Percentiles rank a stretch among this genome's conserved stretches.
These are phyloP conservation scores for Rhododendron henanense DNA, from an alignment of 148 eudicot genomes.

Conservation along the genomic window DNA sequence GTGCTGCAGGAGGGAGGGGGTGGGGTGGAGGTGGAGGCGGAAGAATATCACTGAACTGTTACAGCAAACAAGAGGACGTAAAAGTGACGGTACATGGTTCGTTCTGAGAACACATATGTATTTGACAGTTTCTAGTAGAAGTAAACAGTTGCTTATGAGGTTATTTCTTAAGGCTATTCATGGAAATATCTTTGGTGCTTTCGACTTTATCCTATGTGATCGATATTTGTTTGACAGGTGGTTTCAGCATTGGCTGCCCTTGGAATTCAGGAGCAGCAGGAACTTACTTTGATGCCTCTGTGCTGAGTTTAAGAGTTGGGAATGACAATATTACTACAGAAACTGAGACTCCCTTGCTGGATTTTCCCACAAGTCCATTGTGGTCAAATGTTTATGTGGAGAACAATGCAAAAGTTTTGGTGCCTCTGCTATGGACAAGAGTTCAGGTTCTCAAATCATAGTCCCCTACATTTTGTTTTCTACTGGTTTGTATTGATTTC, in stretches of 20 bases:
- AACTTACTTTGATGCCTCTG: slow-evolving; percentile 65
- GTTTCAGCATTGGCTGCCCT: slow-evolving; percentile 72
- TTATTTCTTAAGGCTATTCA: neutral
- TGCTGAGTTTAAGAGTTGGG: slow-evolving; percentile 67
- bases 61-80: slow-evolving; percentile 73
- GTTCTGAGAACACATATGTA: slow-evolving; percentile 21
- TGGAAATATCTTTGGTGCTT: slow-evolving; percentile 1
- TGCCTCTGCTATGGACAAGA: slow-evolving; percentile 87
- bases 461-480: neutral
- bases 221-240: slow-evolving; percentile 48
- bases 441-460: slow-evolving; percentile 57
- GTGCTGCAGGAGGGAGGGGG: slow-evolving; percentile 81
- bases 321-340: slow-evolving; percentile 73
- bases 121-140: slow-evolving; percentile 13
- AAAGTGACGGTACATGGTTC: slow-evolving; percentile 66
- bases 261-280: slow-evolving; percentile 86
- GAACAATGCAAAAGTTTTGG: slow-evolving; percentile 82
- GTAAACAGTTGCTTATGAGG: slow-evolving; percentile 1
- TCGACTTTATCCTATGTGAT: neutral
- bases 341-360: slow-evolving; percentile 83
- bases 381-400: slow-evolving; percentile 81
- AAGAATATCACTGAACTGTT: slow-evolving; percentile 50
- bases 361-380: slow-evolving; percentile 64
- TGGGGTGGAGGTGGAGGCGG: slow-evolving; percentile 84
- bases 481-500: neutral